phyloP scores from a whole-genome alignment of 2,329 filamentous ascomycete species.

The Hypoxylon sp. region DNA sequence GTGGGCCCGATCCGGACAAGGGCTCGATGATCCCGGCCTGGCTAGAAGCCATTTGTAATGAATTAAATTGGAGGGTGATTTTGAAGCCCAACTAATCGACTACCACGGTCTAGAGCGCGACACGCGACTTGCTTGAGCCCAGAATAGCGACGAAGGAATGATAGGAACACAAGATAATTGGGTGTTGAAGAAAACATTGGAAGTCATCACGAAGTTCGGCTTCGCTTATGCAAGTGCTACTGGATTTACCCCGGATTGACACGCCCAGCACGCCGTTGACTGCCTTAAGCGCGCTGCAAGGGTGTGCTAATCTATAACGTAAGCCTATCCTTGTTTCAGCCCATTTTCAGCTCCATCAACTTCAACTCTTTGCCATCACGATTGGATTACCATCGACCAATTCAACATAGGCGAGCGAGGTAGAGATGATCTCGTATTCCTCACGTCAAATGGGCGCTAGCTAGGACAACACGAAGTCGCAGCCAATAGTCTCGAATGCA shows the following conservation, averaged over 20 bases:
- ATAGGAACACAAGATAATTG: not conserved
- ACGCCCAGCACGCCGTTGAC: conserved; percentile 13
- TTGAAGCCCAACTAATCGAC: not conserved
- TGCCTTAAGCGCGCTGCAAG: conserved; percentile 19
- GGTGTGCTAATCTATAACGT: conserved; percentile 11
- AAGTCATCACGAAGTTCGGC: conserved; percentile 17
- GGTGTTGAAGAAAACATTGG: not conserved
- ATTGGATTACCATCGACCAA: conserved; percentile 11
- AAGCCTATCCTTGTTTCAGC: conserved; percentile 13
- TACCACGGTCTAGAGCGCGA: not conserved
- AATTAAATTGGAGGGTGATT: not conserved
- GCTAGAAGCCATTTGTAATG: not conserved
- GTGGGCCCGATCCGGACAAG: not conserved
- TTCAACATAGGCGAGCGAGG: not conserved
- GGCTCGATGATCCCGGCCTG: conserved; percentile 2
- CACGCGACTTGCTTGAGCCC: not conserved
- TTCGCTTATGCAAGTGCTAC: conserved; percentile 40
- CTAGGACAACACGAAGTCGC: not conserved
- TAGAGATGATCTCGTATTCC: conserved; percentile 8
- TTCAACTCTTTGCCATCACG: conserved; percentile 6
- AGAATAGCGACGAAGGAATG: not conserved
- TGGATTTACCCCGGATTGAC: conserved; percentile 35
- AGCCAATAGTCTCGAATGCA: conserved; percentile 4
- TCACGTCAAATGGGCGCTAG: not conserved
- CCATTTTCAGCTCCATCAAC: conserved; percentile 3